Evolutionary conservation across 345 rosid species (phyloP).

Genomic region (Salix dunnii): DNA sequence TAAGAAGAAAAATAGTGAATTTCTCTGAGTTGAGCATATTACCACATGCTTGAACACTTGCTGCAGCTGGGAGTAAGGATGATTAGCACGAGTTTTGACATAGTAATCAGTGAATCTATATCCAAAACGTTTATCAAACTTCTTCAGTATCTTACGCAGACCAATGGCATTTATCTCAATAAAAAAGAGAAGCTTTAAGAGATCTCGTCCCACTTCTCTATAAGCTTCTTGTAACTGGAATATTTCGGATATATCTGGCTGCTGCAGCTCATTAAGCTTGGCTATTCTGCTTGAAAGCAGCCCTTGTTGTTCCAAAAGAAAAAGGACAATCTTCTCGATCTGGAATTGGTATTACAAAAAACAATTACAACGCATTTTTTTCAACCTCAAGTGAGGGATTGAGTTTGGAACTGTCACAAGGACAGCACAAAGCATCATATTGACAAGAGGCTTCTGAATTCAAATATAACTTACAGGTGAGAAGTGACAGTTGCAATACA

Average conservation of each 20-base stretch:
- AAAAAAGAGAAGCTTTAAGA: constrained; percentile 72
- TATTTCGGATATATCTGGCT: constrained; percentile 62
- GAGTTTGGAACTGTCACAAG: background rate
- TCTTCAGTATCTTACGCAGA: constrained; percentile 90
- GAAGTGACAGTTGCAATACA: background rate
- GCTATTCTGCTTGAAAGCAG: constrained; percentile 65
- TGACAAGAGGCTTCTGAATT: background rate
- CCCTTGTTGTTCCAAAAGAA: constrained; percentile 96
- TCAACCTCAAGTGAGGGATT: background rate
- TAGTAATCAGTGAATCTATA: constrained; percentile 88
- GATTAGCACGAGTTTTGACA: constrained; percentile 94
- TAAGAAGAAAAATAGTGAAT: constrained; percentile 15
- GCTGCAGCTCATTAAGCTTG: constrained; percentile 55
- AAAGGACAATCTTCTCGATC: constrained; percentile 95
- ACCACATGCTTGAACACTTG: constrained; percentile 99
- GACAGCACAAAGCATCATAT: background rate
- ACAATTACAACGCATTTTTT: background rate
- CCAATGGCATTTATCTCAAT: constrained; percentile 92
- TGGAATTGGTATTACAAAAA: constrained; percentile 32
- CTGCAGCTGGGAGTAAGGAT: constrained; percentile 97
- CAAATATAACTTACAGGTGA: background rate
- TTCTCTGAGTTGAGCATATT: constrained; percentile 25
- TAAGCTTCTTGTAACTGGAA: constrained; percentile 69
- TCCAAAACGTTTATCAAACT: constrained; percentile 93
- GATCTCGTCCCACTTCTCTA: constrained; percentile 71